Evolutionary conservation across 495 filamentous ascomycete genomes (phyloP), one percentile per base, ranked within the genome.

Genomic region (Filosporella fistucella): DNA sequence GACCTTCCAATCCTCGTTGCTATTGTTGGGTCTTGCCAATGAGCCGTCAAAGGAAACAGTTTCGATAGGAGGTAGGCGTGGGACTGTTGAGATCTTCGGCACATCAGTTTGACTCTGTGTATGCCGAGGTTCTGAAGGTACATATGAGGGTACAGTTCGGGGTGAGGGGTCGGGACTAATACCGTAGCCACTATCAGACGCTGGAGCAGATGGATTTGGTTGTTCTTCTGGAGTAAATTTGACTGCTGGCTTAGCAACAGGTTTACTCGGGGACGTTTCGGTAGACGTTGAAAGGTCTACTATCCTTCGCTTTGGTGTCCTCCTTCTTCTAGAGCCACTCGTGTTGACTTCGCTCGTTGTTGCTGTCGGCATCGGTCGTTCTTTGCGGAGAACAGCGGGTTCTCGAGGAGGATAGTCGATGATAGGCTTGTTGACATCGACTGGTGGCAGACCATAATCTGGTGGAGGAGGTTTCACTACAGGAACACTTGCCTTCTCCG

Each of bases 231-330:
- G 13, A 3, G 54, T 42, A 16, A 55, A 52, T 14, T 35, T 47
- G 4, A 54, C 52, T 21, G 40, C 4, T n/a, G n/a, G n/a, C n/a
- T n/a, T n/a, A n/a, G n/a, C n/a, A n/a, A n/a, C n/a, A 1, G 50
- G 50, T 25, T 54, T 60, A 10, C 22, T 47, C 56, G 64, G 53
- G 57, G 66, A 60, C 62, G 62, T 74, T 25, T 84, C 82, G n/a
- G n/a, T n/a, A 51, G 74, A 78, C 13, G 73, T 77, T 30, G 87
- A 82, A n/a, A 89, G 73, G 61, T 94, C 87, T 25, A 95, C 85
- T 46, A 95, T 90, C 47, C 88, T 77, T 49, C 88, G 79, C 53
- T 88, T 87, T 20, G 71, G 69, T 16, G 69, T 76, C 59, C 69
- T 68, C 25, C 66, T 72, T 28, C 70, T 68, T 22, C 52, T 13